These are phyloP conservation scores for Cyanidioschyzon merolae DNA, from an alignment of 23 red algal genomes.

Conservation along the genomic window DNA sequence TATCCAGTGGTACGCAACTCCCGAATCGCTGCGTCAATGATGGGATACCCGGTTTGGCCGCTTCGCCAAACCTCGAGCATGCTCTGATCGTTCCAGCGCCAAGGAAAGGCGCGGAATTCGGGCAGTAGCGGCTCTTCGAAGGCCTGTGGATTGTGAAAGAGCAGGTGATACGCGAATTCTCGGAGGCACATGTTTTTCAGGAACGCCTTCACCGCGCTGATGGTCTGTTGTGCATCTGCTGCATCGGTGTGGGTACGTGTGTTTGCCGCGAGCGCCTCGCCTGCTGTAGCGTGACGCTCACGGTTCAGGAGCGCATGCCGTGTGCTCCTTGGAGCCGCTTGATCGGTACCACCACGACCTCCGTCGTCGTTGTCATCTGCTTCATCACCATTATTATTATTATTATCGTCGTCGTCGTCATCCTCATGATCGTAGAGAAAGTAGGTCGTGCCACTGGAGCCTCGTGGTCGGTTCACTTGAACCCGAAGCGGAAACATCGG, in stretches of 20 bases:
- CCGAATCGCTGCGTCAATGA: constrained; percentile 91
- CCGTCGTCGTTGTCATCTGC: not conserved
- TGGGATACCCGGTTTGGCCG: constrained; percentile 84
- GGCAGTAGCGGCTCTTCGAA: constrained; percentile 58
- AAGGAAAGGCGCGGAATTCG: constrained; percentile 78
- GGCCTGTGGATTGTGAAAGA: constrained; percentile 47
- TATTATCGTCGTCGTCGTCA: not conserved
- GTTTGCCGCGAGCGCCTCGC: not conserved
- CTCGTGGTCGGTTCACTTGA: not conserved
- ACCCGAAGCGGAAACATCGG: constrained; percentile 1
- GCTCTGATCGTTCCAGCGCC: constrained; percentile 43
- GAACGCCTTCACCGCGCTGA: constrained; percentile 49
- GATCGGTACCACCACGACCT: no score
- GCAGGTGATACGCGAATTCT: constrained; percentile 90
- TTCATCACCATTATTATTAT: not conserved
- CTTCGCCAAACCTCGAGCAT: constrained; percentile 28
- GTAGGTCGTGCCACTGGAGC: constrained; percentile 1
- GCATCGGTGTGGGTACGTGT: not conserved
- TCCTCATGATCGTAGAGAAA: not conserved
- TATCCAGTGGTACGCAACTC: constrained; percentile 64
- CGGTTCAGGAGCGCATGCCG: not conserved
- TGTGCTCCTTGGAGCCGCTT: not conserved
- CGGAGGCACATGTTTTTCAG: constrained; percentile 89
- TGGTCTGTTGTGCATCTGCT: not conserved
- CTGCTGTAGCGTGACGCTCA: not conserved